Conservation (phyloP, 805 yeast genomes). For the Candida xiaguanensis region DNA sequence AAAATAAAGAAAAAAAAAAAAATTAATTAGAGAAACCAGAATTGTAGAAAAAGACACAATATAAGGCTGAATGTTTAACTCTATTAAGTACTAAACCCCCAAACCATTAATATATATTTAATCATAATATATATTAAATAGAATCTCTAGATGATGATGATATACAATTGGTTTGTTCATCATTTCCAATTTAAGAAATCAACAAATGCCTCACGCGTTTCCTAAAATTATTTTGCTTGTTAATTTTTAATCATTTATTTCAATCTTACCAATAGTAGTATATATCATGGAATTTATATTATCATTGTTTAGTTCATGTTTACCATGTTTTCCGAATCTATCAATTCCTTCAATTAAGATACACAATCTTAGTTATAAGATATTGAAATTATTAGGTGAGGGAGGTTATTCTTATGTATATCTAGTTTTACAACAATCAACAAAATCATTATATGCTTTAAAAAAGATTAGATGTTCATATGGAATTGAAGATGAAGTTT, state of each 20-base stretch:
- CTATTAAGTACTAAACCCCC: too few relatives aligned
- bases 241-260: not conserved
- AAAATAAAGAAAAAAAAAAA: not conserved
- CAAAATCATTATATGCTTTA: slow-evolving; percentile 55
- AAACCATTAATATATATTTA: too few relatives aligned
- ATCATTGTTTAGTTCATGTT: slow-evolving; percentile 26
- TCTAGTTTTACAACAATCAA: slow-evolving; percentile 51
- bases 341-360: slow-evolving; percentile 57
- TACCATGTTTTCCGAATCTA: slow-evolving; percentile 43
- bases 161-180: too few relatives aligned
- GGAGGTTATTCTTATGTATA: slow-evolving; percentile 89
- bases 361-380: slow-evolving; percentile 58
- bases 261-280: not conserved
- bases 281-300: slow-evolving; percentile 20
- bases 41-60: not conserved
- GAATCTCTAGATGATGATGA: too few relatives aligned
- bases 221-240: not conserved
- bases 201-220: not conserved
- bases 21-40: too few relatives aligned
- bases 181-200: not conserved
- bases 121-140: too few relatives aligned
- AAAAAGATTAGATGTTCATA: slow-evolving; percentile 86
- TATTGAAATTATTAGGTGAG: slow-evolving; percentile 76
- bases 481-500: slow-evolving; percentile 69
- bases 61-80: too few relatives aligned